Percentiles rank a stretch among this genome's conserved stretches.
Conservation (phyloP, 2,329 filamentous ascomycete genomes). For the Paradendryphiella salina region DNA sequence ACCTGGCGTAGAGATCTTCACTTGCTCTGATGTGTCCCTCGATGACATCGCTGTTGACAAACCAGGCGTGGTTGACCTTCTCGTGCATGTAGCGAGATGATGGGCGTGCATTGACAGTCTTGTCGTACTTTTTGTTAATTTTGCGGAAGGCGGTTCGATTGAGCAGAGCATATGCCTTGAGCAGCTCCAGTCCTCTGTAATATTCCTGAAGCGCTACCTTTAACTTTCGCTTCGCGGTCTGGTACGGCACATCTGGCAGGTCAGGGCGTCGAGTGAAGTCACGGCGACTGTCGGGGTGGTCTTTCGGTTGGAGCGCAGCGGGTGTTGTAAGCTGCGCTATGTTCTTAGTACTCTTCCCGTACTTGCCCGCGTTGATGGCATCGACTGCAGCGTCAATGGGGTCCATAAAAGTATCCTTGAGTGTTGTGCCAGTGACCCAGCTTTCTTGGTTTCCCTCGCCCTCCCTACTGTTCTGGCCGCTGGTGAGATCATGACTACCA, state of each 20-base stretch:
- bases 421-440: constrained; percentile 16
- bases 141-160: constrained; percentile 95
- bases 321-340: constrained; percentile 46
- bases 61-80: constrained; percentile 87
- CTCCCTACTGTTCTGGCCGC: constrained; percentile 27
- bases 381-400: constrained; percentile 51
- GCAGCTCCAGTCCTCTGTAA: constrained; percentile 85
- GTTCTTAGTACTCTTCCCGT: constrained; percentile 60
- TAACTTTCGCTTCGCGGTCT: constrained; percentile 85
- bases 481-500: constrained; percentile 13
- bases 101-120: constrained; percentile 77
- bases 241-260: constrained; percentile 70
- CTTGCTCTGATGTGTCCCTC: constrained; percentile 78
- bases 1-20: constrained; percentile 90
- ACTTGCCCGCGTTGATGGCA: constrained; percentile 48
- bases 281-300: constrained; percentile 40
- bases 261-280: constrained; percentile 51
- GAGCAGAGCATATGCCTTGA: constrained; percentile 87
- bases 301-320: constrained; percentile 47
- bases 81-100: constrained; percentile 83
- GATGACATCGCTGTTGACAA: constrained; percentile 83
- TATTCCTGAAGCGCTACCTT: constrained; percentile 91
- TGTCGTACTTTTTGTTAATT: constrained; percentile 99
- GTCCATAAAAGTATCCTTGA: constrained; percentile 32
- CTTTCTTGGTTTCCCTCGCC: constrained; percentile 26